Evolutionary conservation across 1,284 basidiomycete species (phyloP), one percentile per base, ranked within the genome.

Genomic region (Golubevia sp.): DNA sequence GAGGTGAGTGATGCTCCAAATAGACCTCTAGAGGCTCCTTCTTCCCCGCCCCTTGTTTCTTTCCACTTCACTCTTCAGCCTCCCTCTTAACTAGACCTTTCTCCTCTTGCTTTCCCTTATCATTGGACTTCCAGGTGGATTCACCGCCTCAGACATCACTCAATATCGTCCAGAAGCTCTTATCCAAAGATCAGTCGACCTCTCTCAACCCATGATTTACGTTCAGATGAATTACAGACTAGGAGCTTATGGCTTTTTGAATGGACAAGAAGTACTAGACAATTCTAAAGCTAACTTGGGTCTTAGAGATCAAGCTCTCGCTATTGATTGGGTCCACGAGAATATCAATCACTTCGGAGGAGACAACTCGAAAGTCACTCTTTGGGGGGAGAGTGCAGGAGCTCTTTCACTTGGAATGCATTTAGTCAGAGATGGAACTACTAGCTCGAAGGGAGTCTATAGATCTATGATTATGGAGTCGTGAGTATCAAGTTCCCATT

Each of bases 341-440:
- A 24, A 56, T 21, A 56, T 56, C 23, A 26, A 11, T 11, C 2
- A 18, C 13, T 56, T 56, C 25, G 55, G 55, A 20, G 55, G 55
- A 15, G 55, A 56, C 20, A 8, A 8, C 20, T 44, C 55, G 3
- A 57, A 57, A 49, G 56, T 57, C 24, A 57, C 56, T 11, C 23
- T 57, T 49, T 57, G 56, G 56, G 56, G 56, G 21, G 24, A 57
- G 56, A 18, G 15, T 18, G 56, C 56, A n/a, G 56, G 56, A 23
- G 23, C 15, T 15, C 6, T 56, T 15, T 56, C 55, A 11, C 21
- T 56, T 6, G 55, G 55, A 23, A 13, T 56, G 23, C 55, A 56
- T 15, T 26, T 56, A 23, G 15, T 56, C 3, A 48, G 20, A 15
- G 23, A 56, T 6, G 55, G 55, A 2, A 48, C 8, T 21, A 44